Evolutionary conservation across 805 yeast species (phyloP).

Genomic region (Cyberlindnera mississippiensis): DNA sequence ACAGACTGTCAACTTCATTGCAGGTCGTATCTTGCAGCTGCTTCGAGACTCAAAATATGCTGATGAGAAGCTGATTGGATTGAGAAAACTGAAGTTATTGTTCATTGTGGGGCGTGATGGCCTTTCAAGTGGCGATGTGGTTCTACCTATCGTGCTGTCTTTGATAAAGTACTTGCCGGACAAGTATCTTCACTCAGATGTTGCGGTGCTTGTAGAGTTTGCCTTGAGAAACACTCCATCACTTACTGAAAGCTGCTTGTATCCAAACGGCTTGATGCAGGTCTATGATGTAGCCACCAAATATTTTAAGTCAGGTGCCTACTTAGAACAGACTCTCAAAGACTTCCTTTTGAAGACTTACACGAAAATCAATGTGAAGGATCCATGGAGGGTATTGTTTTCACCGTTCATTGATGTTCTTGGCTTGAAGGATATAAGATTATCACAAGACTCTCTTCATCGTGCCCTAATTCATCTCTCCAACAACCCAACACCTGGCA

Average conservation of each 20-base stretch:
- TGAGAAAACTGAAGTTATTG: constrained; percentile 39
- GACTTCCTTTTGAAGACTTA: constrained; percentile 1
- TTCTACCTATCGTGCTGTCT: constrained; percentile 17
- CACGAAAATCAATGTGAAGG: not conserved
- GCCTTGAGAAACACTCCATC: constrained; percentile 11
- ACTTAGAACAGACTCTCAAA: not conserved
- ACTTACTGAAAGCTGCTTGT: constrained; percentile 1
- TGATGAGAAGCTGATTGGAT: constrained; percentile 23
- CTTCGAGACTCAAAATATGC: constrained; percentile 23
- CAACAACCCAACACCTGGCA: constrained; percentile 1
- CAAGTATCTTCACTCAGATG: constrained; percentile 25
- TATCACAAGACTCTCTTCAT: constrained; percentile 10
- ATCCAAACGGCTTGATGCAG: constrained; percentile 21
- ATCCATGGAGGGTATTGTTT: constrained; percentile 17
- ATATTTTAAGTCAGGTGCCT: constrained; percentile 1
- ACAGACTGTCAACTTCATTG: constrained; percentile 34
- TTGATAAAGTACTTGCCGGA: constrained; percentile 20
- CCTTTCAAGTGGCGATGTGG: constrained; percentile 20
- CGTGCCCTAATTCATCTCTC: constrained; percentile 10
- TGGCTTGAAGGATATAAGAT: not conserved
- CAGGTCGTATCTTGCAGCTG: constrained; percentile 30
- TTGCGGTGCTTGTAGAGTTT: constrained; percentile 24
- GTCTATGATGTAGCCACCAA: constrained; percentile 17
- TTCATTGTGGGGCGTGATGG: constrained; percentile 26
- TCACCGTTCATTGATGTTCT: constrained; percentile 11